phyloP scores from a whole-genome alignment of 805 yeast genomes.

The Candida tallmaniae region DNA sequence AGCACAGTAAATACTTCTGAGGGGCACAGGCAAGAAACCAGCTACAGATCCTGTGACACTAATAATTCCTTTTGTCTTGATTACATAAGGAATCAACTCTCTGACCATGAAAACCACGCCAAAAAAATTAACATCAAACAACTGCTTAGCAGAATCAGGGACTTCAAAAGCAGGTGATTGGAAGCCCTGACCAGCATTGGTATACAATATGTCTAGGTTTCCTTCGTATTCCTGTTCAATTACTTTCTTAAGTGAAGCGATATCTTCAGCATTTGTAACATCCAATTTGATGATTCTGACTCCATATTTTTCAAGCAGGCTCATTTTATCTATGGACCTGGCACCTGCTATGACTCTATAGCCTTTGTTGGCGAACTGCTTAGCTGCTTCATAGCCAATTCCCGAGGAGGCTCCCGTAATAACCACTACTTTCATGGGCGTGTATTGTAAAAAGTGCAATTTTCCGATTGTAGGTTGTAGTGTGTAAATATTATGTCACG shows the following conservation, averaged over 20 bases:
- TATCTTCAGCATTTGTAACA: constrained; percentile 26
- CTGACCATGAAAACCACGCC: constrained; percentile 31
- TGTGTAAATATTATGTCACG: too few species aligned
- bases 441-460: too few species aligned
- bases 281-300: constrained; percentile 27
- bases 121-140: constrained; percentile 31
- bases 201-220: constrained; percentile 28
- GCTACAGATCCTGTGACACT: constrained; percentile 33
- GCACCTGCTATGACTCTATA: constrained; percentile 34
- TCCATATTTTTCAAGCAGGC: constrained; percentile 18
- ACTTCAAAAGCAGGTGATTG: constrained; percentile 23
- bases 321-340: constrained; percentile 22
- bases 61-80: constrained; percentile 30
- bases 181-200: constrained; percentile 34
- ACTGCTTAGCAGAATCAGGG: constrained; percentile 15
- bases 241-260: constrained; percentile 16
- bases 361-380: constrained; percentile 39
- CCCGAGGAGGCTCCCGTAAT: constrained; percentile 50
- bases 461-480: too few species aligned
- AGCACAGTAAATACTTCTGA: constrained; percentile 25
- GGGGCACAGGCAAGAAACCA: constrained; percentile 23
- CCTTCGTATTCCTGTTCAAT: constrained; percentile 26
- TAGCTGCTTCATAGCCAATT: constrained; percentile 40
- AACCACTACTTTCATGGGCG: constrained; percentile 40
- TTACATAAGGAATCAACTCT: constrained; percentile 24